A percentile compares a stretch with the other conserved stretches of the same genome.
Conservation (phyloP, 306 rosid genomes). For the Amphicarpaea edgeworthii region DNA sequence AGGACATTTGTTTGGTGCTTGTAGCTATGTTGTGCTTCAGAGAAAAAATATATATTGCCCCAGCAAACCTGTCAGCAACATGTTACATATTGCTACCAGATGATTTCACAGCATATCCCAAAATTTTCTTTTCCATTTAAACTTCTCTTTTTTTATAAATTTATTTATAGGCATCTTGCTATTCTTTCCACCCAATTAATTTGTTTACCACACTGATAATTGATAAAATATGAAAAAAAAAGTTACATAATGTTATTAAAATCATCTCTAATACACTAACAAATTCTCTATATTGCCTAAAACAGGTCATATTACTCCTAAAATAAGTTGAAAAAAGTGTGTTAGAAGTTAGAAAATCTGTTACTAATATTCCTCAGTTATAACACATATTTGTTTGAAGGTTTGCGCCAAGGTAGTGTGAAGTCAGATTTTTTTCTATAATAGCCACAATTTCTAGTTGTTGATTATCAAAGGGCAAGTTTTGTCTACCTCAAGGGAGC, state of each 20-base stretch:
- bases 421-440: background rate
- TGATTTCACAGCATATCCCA: background rate
- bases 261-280: no score
- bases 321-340: no score
- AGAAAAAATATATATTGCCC: background rate
- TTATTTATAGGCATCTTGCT: background rate
- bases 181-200: background rate
- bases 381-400: no score
- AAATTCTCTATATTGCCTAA: no score
- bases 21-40: constrained; percentile 9
- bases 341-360: no score
- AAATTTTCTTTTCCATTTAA: background rate
- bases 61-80: background rate
- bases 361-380: no score
- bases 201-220: background rate
- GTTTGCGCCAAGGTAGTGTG: no score
- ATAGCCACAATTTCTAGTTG: background rate
- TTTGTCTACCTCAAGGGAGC: constrained; percentile 10
- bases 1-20: background rate
- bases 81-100: background rate
- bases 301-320: no score
- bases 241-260: no score
- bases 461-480: background rate
- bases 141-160: background rate
- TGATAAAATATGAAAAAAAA: background rate